Base-by-base conservation (phyloP, 2,329 filamentous ascomycete species). In the Thielaviopsis euricoi region DNA sequence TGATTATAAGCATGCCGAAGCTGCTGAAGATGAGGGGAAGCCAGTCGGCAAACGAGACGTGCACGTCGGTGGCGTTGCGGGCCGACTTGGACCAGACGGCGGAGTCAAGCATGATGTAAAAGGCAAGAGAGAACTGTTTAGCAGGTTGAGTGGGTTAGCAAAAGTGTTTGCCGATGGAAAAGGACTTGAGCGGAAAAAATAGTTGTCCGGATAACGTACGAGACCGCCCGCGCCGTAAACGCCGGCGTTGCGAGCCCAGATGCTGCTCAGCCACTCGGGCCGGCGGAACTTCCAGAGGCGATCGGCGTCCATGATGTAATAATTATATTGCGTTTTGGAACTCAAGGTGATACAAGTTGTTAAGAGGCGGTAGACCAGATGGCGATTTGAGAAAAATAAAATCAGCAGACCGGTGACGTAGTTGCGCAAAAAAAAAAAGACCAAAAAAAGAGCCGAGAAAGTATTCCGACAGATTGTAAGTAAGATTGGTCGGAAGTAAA, bases 1-100 rank as follows among this genome's bases (percentile, higher is more conserved):
- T 85, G 74, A 85, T 85, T 68, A 85, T 84, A 60, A 85, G 75
- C 80, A 85, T 85, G 62, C 82, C 82, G 62, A 85, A 73, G 62
- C 77, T 76, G 63, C 77, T 80, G 73, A 84, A 85, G 68, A 85
- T 77, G 63, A 85, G 75, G 55, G 82, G 81, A 62, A 85, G 77
- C 82, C 82, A 85, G 76, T 85, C 82, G 69, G 83, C 74, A 65
- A 84, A 86, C 63, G 74, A 80, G 65, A 86, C 74, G 71, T 85
- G 81, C 43, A 73, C 64, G 59, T 79, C 71, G 58, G 79, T 82
- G 60, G 74, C 76, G 71, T 85, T 85, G 62, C 71, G 72, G 61
- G 73, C 58, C 13, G 77, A 80, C 65, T 82, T 79, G 64, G 81
- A 84, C 80, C 80, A 85, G 54, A 84, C 80, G 62, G 82, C 80